Evolutionary conservation across 495 filamentous ascomycete species (phyloP).

Genomic region (Darksidea phi): DNA sequence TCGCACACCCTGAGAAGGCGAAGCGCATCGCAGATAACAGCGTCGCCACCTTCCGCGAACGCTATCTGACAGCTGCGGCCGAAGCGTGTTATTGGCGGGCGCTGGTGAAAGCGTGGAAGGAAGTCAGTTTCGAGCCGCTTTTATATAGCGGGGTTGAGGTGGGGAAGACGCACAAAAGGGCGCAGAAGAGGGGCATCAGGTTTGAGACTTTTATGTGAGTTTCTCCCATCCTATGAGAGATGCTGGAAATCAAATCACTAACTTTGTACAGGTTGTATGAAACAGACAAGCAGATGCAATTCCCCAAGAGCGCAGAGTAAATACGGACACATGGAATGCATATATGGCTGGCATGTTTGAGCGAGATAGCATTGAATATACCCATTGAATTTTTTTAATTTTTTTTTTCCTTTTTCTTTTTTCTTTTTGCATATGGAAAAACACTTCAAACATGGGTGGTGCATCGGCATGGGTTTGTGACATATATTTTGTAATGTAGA

Average conservation of each 20-base stretch:
- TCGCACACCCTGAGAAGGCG: slow-evolving; percentile 51
- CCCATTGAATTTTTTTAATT: neutral
- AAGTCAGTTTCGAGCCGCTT: slow-evolving; percentile 25
- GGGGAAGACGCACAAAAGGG: slow-evolving; percentile 13
- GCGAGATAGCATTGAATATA: neutral
- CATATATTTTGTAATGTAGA: too few species aligned
- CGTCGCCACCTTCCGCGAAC: slow-evolving; percentile 55
- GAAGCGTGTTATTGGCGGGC: slow-evolving; percentile 48
- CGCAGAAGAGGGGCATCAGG: slow-evolving; percentile 24
- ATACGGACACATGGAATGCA: neutral
- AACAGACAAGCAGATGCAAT: slow-evolving; percentile 3
- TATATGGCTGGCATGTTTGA: neutral
- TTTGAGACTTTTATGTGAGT: slow-evolving; percentile 32
- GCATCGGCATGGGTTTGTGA: too few species aligned
- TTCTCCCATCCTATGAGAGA: neutral
- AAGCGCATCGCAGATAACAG: slow-evolving; percentile 58
- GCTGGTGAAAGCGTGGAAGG: slow-evolving; percentile 49
- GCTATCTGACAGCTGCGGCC: slow-evolving; percentile 61
- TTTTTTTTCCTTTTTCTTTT: too few species aligned
- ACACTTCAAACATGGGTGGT: too few species aligned
- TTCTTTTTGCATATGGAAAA: too few species aligned
- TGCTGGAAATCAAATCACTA: too few species aligned
- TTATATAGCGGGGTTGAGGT: slow-evolving; percentile 24
- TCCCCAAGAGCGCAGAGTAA: neutral
- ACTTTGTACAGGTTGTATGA: neutral